Evolutionary conservation across 768 basidiomycete genomes (phyloP), one percentile per base, ranked within the genome.

Genomic region (Tylopilus cervinicoccineus): DNA sequence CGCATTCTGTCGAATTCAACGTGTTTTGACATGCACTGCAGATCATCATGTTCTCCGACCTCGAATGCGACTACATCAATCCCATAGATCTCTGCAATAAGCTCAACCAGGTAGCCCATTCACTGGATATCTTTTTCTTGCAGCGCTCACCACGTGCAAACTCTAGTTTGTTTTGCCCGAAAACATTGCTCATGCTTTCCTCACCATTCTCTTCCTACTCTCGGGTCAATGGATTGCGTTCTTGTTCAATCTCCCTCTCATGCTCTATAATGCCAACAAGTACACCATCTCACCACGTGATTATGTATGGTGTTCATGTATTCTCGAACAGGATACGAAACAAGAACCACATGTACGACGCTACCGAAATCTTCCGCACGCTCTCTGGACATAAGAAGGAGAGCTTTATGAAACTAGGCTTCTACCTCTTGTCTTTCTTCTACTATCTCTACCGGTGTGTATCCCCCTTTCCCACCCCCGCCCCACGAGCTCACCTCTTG

Each of bases 31-130:
- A 13, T 9, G 10, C 38, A 26, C 5, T 28, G 27, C 59, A 98
- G 95, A 97, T 99, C 63, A 98, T 99, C 76, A 98, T 97, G 95
- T 98, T 98, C 77, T 96, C 93, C 37, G 96, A 98, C 74, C 75
- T 98, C 65, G 95, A 97, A 74, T 96, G 93, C 77, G 93, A 96
- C 79, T 98, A 97, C 74, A 95, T 98, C 77, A 99, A 99, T 72
- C 96, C 96, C 44, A 99, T 99, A 81, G 96, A 99, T 71, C 84
- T 98, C 32, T 98, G 96, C 74, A 98, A 98, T 74, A 97, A 96
- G 76, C 84, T 98, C 61, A 98, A 98, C 67, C 90, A 93, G 72
- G 95, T 95, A 55, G 38, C 77, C 70, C 5, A 11, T 34, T 23
- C 14, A 33, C 22, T 12, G 26, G 37, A 20, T 48, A 5, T 41